These are phyloP conservation scores for Sugiyamaella neomexicana DNA, from an alignment of 1,139 yeast genomes.

Conservation along the genomic window DNA sequence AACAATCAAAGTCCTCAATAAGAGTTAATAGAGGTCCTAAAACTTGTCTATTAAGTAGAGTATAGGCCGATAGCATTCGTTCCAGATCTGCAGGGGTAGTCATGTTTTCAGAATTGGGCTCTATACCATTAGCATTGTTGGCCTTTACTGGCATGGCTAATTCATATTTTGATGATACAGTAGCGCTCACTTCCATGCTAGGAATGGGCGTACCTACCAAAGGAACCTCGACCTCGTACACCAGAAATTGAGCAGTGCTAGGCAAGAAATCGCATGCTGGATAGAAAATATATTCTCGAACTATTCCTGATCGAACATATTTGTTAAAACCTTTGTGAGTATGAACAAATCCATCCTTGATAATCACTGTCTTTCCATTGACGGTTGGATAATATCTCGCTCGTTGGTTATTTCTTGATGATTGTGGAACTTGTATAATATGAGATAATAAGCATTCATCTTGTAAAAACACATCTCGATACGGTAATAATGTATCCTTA, in stretches of 20 bases:
- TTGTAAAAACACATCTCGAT: slow-evolving; percentile 58
- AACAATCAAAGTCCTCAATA: slow-evolving; percentile 43
- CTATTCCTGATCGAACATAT: slow-evolving; percentile 49
- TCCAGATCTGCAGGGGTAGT: slow-evolving; percentile 24
- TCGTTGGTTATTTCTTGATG: slow-evolving; percentile 44
- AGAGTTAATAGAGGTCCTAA: slow-evolving; percentile 37
- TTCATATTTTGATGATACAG: slow-evolving; percentile 25
- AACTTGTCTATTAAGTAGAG: slow-evolving; percentile 34
- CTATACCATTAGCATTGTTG: background rate
- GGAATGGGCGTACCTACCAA: slow-evolving; percentile 43
- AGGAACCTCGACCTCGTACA: slow-evolving; percentile 50
- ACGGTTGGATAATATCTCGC: slow-evolving; percentile 56
- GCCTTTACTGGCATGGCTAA: slow-evolving; percentile 11
- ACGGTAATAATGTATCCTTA: slow-evolving; percentile 47
- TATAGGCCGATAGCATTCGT: slow-evolving; percentile 35
- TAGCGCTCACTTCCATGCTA: slow-evolving; percentile 29
- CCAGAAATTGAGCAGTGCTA: slow-evolving; percentile 49
- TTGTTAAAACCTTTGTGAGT: slow-evolving; percentile 50
- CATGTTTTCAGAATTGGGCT: background rate
- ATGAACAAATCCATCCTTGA: slow-evolving; percentile 57
- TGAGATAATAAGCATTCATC: slow-evolving; percentile 75
- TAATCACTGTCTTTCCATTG: slow-evolving; percentile 57
- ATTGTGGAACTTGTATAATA: slow-evolving; percentile 49
- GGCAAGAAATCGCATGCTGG: slow-evolving; percentile 50
- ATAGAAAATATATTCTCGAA: slow-evolving; percentile 47